Conservation (phyloP, 1,284 basidiomycete genomes). For the Sphaerobolus stellatus region DNA sequence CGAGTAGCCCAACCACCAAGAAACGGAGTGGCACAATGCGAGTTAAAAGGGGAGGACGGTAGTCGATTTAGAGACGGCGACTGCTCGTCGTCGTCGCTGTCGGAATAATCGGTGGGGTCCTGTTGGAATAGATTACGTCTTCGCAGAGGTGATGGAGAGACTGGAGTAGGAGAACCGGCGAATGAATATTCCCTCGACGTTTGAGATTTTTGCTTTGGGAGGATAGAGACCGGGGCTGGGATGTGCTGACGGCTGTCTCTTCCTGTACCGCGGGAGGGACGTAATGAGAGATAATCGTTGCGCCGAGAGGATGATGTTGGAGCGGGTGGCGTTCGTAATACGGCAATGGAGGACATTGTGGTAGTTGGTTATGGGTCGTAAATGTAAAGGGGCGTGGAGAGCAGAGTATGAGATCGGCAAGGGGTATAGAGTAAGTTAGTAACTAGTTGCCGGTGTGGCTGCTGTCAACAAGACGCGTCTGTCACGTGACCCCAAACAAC, state of each 20-base stretch:
- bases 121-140: slow-evolving; percentile 36
- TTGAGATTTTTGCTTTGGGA: neutral
- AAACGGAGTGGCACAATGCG: slow-evolving; percentile 11
- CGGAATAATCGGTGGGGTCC: slow-evolving; percentile 1
- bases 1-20: slow-evolving; percentile 4
- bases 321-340: slow-evolving; percentile 10
- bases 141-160: slow-evolving; percentile 49
- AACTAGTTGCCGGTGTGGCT: slow-evolving; percentile 2
- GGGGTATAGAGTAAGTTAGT: neutral
- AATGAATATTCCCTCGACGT: neutral
- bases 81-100: slow-evolving; percentile 9
- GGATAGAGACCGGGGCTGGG: neutral
- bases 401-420: neutral
- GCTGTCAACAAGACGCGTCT: slow-evolving; percentile 9
- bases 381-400: neutral
- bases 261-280: neutral
- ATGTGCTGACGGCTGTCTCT: slow-evolving; percentile 3
- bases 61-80: slow-evolving; percentile 3
- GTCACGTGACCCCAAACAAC: slow-evolving; percentile 14
- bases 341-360: slow-evolving; percentile 9
- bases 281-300: slow-evolving; percentile 3
- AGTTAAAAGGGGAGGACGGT: slow-evolving; percentile 3
- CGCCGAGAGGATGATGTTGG: neutral
- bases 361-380: neutral
- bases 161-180: slow-evolving; percentile 2